Percentiles rank a stretch among this genome's conserved stretches.
Conservation (phyloP, 2,329 filamentous ascomycete species). For the Colletotrichum trifolii region DNA sequence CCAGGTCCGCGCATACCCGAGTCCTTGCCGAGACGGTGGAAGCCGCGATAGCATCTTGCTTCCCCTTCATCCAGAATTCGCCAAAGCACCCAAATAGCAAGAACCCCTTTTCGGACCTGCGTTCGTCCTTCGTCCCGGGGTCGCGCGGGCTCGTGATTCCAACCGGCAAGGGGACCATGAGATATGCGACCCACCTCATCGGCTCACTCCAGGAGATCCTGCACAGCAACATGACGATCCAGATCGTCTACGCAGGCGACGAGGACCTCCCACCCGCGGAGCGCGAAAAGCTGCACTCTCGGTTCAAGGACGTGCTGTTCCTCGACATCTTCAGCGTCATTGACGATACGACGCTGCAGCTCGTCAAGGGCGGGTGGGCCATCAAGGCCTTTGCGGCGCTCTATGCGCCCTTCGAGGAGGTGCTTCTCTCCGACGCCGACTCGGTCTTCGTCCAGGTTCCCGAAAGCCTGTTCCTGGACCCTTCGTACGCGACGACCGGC, state of each 20-base stretch:
- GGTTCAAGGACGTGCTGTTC: constrained; percentile 43
- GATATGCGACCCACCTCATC: constrained; percentile 49
- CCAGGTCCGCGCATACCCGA: not conserved
- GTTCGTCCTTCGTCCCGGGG: constrained; percentile 34
- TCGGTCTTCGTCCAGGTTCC: constrained; percentile 52
- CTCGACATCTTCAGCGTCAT: constrained; percentile 47
- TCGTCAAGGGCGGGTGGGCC: constrained; percentile 49
- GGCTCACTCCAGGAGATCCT: constrained; percentile 44
- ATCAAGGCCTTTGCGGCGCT: constrained; percentile 54
- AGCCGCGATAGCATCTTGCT: not conserved
- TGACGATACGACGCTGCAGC: constrained; percentile 43
- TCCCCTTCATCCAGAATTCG: constrained; percentile 3
- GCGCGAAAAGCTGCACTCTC: constrained; percentile 39
- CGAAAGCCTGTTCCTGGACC: constrained; percentile 44
- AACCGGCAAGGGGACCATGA: constrained; percentile 44
- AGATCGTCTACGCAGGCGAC: constrained; percentile 50
- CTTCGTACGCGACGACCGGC: constrained; percentile 45
- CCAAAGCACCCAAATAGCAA: constrained; percentile 14
- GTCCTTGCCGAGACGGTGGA: constrained; percentile 6
- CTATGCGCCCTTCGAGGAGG: constrained; percentile 48
- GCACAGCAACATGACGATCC: constrained; percentile 45
- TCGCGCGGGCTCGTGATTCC: constrained; percentile 49
- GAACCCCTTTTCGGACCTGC: constrained; percentile 37
- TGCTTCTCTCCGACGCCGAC: constrained; percentile 53
- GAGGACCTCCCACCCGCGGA: constrained; percentile 42